Base-by-base conservation (phyloP, 768 basidiomycete genomes). In the Suillus ampliporus region DNA sequence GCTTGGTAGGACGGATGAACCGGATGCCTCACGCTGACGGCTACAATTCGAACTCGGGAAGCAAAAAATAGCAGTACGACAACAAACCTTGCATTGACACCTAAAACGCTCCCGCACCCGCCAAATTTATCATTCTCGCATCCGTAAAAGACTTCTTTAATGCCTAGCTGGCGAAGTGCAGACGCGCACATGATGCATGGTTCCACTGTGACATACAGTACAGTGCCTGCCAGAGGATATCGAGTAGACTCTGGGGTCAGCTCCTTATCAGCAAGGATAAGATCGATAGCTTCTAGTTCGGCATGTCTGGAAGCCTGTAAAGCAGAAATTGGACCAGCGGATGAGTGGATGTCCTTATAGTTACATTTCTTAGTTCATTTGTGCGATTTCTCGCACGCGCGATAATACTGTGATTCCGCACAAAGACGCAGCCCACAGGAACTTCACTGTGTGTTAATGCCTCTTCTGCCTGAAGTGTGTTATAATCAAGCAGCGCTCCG, bases 161-260 rank as follows among this genome's bases (percentile, higher is more conserved):
- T 94, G 17, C 96, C 96, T 65, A 97, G 77, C 77, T 99, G 97
- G 59, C 97, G 86, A 38, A 99, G 83, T 13, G 97, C 97, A 26
- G 94, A 95, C 14, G 95, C 94, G 67, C 97, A 99, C 97, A 99
- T 99, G 74, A 99, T 95, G 77, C 97, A 99, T 0, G 97, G 97
- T 77, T 99, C 97, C 58, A 99, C 97, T 5, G 97, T 99, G 57
- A 99, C 97, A 74, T 99, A 99, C 34, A 99, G 86, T 3, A 87
- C 92, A 23, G 94, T 96, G 11, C 86, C 81, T 1, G 83, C 82
- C 19, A 99, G 83, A 6, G 93, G 92, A 62, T 92, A 86, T 48
- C 74, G 69, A 21, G 62, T 59, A 5, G 65, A 54, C 38, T 74
- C 70, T 26, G 86, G 84, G 9, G 90, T 90, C 65, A 91, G 83